Evolutionary conservation across 2,329 filamentous ascomycete species (phyloP).

Genomic region (Exophiala spinifera): DNA sequence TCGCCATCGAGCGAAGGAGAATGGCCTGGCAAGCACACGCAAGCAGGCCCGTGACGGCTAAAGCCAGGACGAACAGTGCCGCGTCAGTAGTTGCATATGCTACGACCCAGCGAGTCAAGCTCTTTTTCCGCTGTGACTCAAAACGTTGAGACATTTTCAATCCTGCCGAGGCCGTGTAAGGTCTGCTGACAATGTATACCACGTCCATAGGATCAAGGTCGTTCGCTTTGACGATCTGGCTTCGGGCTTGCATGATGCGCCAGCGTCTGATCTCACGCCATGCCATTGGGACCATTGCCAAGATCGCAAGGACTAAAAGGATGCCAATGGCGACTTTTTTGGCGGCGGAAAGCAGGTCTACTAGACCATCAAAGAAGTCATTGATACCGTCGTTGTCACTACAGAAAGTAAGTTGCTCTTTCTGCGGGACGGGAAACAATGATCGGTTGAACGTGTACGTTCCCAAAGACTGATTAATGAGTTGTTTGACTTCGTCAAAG

Average conservation of each 20-base stretch:
- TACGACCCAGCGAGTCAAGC: constrained; percentile 75
- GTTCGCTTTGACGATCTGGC: constrained; percentile 62
- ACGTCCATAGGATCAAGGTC: constrained; percentile 80
- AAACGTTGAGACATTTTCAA: constrained; percentile 58
- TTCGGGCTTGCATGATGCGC: constrained; percentile 67
- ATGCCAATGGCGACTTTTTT: constrained; percentile 74
- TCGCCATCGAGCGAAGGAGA: constrained; percentile 69
- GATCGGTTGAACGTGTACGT: constrained; percentile 74
- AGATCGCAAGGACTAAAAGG: constrained; percentile 66
- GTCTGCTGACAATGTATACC: constrained; percentile 80
- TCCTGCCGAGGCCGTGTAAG: constrained; percentile 69
- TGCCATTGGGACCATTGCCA: constrained; percentile 74
- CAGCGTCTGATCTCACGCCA: constrained; percentile 77
- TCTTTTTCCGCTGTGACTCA: constrained; percentile 61
- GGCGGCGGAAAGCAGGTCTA: constrained; percentile 63
- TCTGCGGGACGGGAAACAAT: constrained; percentile 77
- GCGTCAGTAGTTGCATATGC: constrained; percentile 83
- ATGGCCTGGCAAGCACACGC: constrained; percentile 79
- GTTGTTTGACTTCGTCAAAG: constrained; percentile 73
- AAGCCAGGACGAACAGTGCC: constrained; percentile 79
- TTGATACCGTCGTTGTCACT: constrained; percentile 78
- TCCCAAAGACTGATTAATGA: constrained; percentile 68
- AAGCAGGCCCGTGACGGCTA: constrained; percentile 78
- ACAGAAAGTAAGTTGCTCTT: constrained; percentile 82
- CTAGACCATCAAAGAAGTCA: constrained; percentile 75